Conservation (phyloP, 768 basidiomycete genomes). For the Gymnopilus dilepis region DNA sequence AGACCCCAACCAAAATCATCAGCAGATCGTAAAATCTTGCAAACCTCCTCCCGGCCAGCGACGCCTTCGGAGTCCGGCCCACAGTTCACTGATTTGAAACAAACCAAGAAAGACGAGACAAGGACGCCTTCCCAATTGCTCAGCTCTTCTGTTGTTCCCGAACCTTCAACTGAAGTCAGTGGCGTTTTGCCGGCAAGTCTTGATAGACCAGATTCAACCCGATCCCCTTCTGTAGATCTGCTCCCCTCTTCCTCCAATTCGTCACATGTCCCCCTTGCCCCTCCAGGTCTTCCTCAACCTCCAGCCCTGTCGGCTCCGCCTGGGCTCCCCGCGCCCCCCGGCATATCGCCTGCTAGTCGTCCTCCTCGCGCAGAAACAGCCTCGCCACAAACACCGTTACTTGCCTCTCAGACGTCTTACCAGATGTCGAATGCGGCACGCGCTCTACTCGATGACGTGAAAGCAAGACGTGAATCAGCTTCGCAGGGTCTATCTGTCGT, state of each 20-base stretch:
- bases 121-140: constrained; percentile 30
- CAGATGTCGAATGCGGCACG: constrained; percentile 89
- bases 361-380: constrained; percentile 53
- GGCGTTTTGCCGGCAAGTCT: constrained; percentile 52
- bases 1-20: constrained; percentile 39
- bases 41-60: constrained; percentile 65
- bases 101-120: constrained; percentile 44
- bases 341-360: constrained; percentile 63
- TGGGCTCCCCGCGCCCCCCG: constrained; percentile 63
- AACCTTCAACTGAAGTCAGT: constrained; percentile 54
- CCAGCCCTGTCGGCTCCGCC: constrained; percentile 63
- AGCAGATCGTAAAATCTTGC: constrained; percentile 49
- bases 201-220: constrained; percentile 39
- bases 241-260: constrained; percentile 47
- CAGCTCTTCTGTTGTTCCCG: constrained; percentile 54
- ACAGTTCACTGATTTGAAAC: constrained; percentile 44
- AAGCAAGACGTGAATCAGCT: constrained; percentile 69
- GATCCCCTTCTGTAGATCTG: constrained; percentile 39
- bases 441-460: constrained; percentile 84
- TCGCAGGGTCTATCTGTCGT: constrained; percentile 42
- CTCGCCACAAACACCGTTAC: constrained; percentile 54
- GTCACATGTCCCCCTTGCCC: constrained; percentile 36
- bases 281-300: constrained; percentile 45
- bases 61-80: constrained; percentile 41
- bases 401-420: constrained; percentile 68